Conservation (phyloP, 108 stramenopile genomes). For the Pseudonitzschia pungens region DNA sequence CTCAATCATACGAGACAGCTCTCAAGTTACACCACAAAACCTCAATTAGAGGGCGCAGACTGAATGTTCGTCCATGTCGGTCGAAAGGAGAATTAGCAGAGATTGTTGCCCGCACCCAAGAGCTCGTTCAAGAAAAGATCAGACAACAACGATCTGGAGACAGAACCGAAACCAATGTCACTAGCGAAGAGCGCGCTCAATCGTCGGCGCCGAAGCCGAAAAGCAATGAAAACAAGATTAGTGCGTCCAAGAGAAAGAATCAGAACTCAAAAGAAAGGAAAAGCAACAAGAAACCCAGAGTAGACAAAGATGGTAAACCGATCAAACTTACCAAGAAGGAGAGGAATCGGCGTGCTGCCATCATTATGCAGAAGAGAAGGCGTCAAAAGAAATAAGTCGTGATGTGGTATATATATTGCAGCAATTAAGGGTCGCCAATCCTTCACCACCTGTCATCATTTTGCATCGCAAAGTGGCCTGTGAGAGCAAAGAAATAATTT, state of each 20-base stretch:
- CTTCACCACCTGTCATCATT: too few relatives aligned
- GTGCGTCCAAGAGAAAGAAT: slow-evolving; percentile 6
- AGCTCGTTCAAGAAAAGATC: slow-evolving; percentile 58
- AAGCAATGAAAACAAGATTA: slow-evolving; percentile 11
- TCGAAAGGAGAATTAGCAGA: slow-evolving; percentile 66
- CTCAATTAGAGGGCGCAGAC: slow-evolving; percentile 51
- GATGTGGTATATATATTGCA: background rate
- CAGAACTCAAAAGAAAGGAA: background rate
- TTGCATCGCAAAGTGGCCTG: too few relatives aligned
- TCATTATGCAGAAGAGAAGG: slow-evolving; percentile 28
- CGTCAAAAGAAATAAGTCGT: slow-evolving; percentile 6
- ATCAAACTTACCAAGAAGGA: slow-evolving; percentile 53
- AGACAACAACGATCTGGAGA: slow-evolving; percentile 11
- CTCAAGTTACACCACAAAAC: slow-evolving; percentile 47
- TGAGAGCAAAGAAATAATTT: too few relatives aligned
- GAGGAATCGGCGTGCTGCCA: slow-evolving; percentile 52
- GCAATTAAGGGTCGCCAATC: too few relatives aligned
- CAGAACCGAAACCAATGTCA: background rate
- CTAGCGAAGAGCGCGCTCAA: background rate
- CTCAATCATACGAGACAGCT: slow-evolving; percentile 54
- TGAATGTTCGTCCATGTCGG: slow-evolving; percentile 74
- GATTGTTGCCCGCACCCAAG: slow-evolving; percentile 70
- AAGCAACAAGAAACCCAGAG: slow-evolving; percentile 24
- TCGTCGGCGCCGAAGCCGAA: background rate
- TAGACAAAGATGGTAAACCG: slow-evolving; percentile 10